Percentiles rank a stretch among this genome's conserved stretches.
Conservation (phyloP, 305 asterid species). For the Stenogyne calaminthoides region DNA sequence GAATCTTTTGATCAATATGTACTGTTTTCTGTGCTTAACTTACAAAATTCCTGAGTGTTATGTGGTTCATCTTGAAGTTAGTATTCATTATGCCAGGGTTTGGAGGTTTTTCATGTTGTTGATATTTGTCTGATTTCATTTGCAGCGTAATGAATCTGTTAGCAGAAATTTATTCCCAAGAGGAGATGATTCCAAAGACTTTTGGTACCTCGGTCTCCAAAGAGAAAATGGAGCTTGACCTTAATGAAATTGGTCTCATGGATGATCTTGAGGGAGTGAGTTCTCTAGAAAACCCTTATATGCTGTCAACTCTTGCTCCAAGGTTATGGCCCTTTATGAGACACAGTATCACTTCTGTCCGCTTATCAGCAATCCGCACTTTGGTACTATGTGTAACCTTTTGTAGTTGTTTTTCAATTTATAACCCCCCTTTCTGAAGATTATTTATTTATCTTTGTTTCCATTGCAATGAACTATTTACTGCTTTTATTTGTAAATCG, state of each 20-base stretch:
- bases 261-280: slow-evolving; percentile 66
- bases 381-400: slow-evolving; percentile 48
- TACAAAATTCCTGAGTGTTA: slow-evolving; percentile 5
- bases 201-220: slow-evolving; percentile 46
- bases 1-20: slow-evolving; percentile 5
- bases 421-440: not conserved
- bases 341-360: slow-evolving; percentile 94
- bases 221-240: slow-evolving; percentile 71
- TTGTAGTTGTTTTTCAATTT: slow-evolving; percentile 13
- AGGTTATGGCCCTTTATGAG: slow-evolving; percentile 99
- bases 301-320: slow-evolving; percentile 89
- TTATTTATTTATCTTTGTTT: not conserved
- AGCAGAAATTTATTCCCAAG: slow-evolving; percentile 98
- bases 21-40: not conserved
- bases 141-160: slow-evolving; percentile 98
- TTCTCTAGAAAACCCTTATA: slow-evolving; percentile 75
- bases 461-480: slow-evolving; percentile 6
- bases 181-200: slow-evolving; percentile 88
- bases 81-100: not conserved
- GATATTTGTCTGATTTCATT: slow-evolving; percentile 36
- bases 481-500: slow-evolving; percentile 11
- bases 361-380: slow-evolving; percentile 96
- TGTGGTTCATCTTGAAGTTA: slow-evolving; percentile 12
- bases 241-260: slow-evolving; percentile 60
- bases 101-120: slow-evolving; percentile 26